phyloP scores from a whole-genome alignment of 139 green algal species.

The Chlorella sp. region DNA sequence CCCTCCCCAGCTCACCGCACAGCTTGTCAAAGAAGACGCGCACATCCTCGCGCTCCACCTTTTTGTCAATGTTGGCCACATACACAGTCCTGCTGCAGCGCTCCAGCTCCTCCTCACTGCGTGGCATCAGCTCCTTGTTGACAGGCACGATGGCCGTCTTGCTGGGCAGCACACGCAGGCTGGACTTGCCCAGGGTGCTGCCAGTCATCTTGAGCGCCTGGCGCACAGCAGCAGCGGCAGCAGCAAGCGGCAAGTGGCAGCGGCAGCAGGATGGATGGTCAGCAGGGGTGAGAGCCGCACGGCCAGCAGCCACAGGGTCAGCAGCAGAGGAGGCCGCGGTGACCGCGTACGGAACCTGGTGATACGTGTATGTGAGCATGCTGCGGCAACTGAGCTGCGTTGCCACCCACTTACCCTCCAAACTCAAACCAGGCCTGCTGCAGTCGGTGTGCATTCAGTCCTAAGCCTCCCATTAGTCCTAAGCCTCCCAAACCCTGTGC shows the following conservation, averaged over 20 bases:
- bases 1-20: slow-evolving; percentile 65
- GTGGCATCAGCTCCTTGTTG: slow-evolving; percentile 78
- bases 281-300: too few relatives aligned
- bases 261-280: too few relatives aligned
- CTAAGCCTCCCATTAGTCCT: background rate
- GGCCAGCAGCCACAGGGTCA: too few relatives aligned
- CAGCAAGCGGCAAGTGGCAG: background rate
- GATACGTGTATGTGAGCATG: too few relatives aligned
- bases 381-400: too few relatives aligned
- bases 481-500: background rate
- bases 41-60: slow-evolving; percentile 59
- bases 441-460: background rate
- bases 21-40: slow-evolving; percentile 84
- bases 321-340: too few relatives aligned
- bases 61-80: slow-evolving; percentile 92
- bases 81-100: slow-evolving; percentile 75
- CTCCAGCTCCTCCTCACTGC: slow-evolving; percentile 21
- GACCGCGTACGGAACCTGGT: too few relatives aligned
- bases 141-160: slow-evolving; percentile 95
- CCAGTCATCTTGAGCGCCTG: slow-evolving; percentile 64
- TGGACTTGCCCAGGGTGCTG: slow-evolving; percentile 56
- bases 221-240: too few relatives aligned
- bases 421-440: background rate
- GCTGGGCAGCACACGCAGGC: slow-evolving; percentile 78
- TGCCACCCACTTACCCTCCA: background rate